These are phyloP conservation scores for Hyaloscypha finlandica DNA, from an alignment of 495 filamentous ascomycete species.

Conservation along the genomic window DNA sequence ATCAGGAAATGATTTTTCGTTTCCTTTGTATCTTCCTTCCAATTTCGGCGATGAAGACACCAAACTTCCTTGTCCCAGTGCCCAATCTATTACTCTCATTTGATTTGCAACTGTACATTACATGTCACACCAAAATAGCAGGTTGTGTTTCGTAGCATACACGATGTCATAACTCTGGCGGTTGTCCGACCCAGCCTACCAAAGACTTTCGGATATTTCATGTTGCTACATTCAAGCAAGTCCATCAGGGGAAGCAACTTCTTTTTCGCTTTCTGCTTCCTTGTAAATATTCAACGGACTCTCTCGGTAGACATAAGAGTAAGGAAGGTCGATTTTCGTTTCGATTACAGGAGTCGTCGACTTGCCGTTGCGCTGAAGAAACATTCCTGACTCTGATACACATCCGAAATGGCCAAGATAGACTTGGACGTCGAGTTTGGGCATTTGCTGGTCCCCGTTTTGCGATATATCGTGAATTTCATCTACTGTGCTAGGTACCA, in stretches of 20 bases:
- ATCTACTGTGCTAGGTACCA: constrained; percentile 28
- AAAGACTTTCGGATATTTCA: neutral
- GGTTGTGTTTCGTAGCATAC: neutral
- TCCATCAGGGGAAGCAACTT: neutral
- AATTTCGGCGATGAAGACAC: no score
- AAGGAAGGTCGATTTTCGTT: constrained; percentile 40
- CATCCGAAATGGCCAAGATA: constrained; percentile 42
- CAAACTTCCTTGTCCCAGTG: no score
- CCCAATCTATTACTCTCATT: no score
- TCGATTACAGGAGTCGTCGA: neutral
- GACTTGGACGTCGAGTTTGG: constrained; percentile 9
- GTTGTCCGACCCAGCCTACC: neutral
- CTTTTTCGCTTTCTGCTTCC: neutral
- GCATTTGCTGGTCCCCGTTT: neutral
- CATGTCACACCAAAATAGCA: neutral
- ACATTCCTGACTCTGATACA: constrained; percentile 43
- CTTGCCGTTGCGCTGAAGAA: constrained; percentile 25
- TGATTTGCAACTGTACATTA: neutral
- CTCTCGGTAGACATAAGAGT: constrained; percentile 28
- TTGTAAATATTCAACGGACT: neutral
- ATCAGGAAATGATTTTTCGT: no score
- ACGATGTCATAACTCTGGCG: neutral
- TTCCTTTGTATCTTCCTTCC: no score
- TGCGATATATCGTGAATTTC: neutral
- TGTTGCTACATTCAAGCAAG: neutral